Conservation (phyloP, 768 basidiomycete genomes). For the Serendipita sp. region DNA sequence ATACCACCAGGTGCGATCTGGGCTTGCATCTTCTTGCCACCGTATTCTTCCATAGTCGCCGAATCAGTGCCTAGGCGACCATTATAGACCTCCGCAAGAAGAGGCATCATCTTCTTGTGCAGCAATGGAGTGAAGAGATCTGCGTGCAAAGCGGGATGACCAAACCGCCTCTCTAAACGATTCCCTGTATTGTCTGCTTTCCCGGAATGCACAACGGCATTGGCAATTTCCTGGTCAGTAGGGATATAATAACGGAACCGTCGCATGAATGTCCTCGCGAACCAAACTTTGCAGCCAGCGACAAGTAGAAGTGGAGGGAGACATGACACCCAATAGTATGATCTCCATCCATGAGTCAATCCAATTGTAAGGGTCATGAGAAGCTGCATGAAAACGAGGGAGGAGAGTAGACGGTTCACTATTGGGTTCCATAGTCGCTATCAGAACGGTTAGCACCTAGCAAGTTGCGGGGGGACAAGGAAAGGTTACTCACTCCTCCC, state of each 20-base stretch:
- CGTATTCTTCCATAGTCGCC: slow-evolving; percentile 59
- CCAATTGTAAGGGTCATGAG: slow-evolving; percentile 80
- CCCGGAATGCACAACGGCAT: slow-evolving; percentile 62
- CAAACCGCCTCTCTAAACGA: slow-evolving; percentile 79
- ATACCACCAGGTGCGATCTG: slow-evolving; percentile 62
- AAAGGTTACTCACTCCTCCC: slow-evolving; percentile 57
- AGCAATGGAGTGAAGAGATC: slow-evolving; percentile 83
- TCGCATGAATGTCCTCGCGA: slow-evolving; percentile 47
- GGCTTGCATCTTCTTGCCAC: slow-evolving; percentile 59
- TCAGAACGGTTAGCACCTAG: slow-evolving; percentile 6
- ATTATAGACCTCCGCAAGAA: slow-evolving; percentile 57
- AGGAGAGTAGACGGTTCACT: slow-evolving; percentile 70
- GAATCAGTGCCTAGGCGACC: slow-evolving; percentile 51
- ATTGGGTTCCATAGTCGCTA: slow-evolving; percentile 91
- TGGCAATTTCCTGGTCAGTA: slow-evolving; percentile 54
- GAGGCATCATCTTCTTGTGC: slow-evolving; percentile 69
- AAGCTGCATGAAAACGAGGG: slow-evolving; percentile 71
- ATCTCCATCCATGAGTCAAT: slow-evolving; percentile 52
- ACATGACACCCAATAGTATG: slow-evolving; percentile 67
- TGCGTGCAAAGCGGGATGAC: slow-evolving; percentile 77
- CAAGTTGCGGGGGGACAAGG: neutral
- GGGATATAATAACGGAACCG: slow-evolving; percentile 77
- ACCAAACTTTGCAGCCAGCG: slow-evolving; percentile 68
- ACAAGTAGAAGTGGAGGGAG: slow-evolving; percentile 76
- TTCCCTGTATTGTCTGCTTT: slow-evolving; percentile 55